A percentile compares a stretch with the other conserved stretches of the same genome.
Conservation (phyloP, 2,329 filamentous ascomycete species). For the Nectriaceae sp. region DNA sequence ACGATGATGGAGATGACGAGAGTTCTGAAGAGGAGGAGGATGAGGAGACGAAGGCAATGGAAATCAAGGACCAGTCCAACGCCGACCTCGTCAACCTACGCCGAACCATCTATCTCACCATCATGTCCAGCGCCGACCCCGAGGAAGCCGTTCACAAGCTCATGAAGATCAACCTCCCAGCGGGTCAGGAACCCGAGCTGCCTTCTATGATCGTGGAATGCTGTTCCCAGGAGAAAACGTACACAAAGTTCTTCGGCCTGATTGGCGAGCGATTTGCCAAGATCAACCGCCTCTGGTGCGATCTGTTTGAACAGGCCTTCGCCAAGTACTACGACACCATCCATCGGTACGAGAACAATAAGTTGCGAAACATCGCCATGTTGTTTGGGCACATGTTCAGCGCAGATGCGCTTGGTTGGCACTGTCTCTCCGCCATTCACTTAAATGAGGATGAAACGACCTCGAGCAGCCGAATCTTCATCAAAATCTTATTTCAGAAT, state of each 20-base stretch:
- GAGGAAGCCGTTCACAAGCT: slow-evolving; percentile 98
- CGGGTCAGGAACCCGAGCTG: slow-evolving; percentile 84
- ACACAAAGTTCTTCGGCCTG: slow-evolving; percentile 94
- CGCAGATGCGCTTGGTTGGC: slow-evolving; percentile 89
- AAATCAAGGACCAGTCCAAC: slow-evolving; percentile 98
- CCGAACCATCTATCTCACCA: slow-evolving; percentile 93
- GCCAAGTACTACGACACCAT: slow-evolving; percentile 96
- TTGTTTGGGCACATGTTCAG: slow-evolving; percentile 92
- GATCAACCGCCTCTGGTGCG: slow-evolving; percentile 91
- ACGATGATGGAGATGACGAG: slow-evolving; percentile 64
- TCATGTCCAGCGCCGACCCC: slow-evolving; percentile 94
- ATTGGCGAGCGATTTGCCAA: slow-evolving; percentile 95
- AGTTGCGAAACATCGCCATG: slow-evolving; percentile 89
- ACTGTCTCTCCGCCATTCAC: slow-evolving; percentile 80
- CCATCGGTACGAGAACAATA: slow-evolving; percentile 94
- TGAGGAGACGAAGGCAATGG: slow-evolving; percentile 77
- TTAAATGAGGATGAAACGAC: slow-evolving; percentile 97
- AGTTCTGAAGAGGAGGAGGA: slow-evolving; percentile 73
- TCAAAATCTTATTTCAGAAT: slow-evolving; percentile 97
- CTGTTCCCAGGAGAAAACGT: slow-evolving; percentile 94
- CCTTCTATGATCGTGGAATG: slow-evolving; percentile 98
- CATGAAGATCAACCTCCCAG: slow-evolving; percentile 87
- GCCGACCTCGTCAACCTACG: slow-evolving; percentile 92
- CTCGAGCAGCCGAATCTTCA: slow-evolving; percentile 93
- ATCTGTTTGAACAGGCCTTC: slow-evolving; percentile 89